Evolutionary conservation across 352 stramenopile genomes (phyloP).

Genomic region (Bremia lactucae): DNA sequence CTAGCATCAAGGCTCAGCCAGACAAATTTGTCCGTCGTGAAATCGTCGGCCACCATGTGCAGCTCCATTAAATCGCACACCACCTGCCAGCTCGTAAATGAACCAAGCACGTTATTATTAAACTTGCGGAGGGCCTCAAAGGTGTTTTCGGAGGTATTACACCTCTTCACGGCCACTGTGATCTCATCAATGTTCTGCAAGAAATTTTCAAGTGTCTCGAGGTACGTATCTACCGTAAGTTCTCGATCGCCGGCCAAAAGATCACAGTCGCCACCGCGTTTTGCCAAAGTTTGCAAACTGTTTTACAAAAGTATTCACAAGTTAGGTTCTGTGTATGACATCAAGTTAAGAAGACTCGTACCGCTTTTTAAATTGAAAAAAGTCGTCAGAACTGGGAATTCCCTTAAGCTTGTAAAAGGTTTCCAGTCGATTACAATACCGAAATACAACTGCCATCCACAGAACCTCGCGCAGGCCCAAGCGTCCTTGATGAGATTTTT

Average conservation of each 20-base stretch:
- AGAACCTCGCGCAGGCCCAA: constrained; percentile 62
- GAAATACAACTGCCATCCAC: constrained; percentile 75
- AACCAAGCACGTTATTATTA: constrained; percentile 59
- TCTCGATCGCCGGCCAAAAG: constrained; percentile 52
- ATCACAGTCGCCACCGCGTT: constrained; percentile 35
- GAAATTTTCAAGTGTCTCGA: constrained; percentile 64
- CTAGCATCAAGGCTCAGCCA: constrained; percentile 72
- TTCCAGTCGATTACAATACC: constrained; percentile 75
- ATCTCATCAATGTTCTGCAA: constrained; percentile 47
- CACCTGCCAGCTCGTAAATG: constrained; percentile 82
- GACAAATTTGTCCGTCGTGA: constrained; percentile 60
- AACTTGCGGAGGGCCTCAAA: constrained; percentile 63
- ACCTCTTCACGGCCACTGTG: constrained; percentile 45
- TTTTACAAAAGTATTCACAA: background rate
- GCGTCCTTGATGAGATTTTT: constrained; percentile 55
- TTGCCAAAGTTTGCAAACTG: constrained; percentile 39
- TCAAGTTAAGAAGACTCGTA: constrained; percentile 6
- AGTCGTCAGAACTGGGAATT: constrained; percentile 63
- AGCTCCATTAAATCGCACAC: constrained; percentile 72
- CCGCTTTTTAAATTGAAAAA: constrained; percentile 57
- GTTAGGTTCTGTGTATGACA: constrained; percentile 3
- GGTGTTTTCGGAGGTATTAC: constrained; percentile 32
- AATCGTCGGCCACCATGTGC: constrained; percentile 46
- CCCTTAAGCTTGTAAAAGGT: constrained; percentile 71
- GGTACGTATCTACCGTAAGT: constrained; percentile 40